Conservation (phyloP, 441 rosid species). For the Sinapis alba region DNA sequence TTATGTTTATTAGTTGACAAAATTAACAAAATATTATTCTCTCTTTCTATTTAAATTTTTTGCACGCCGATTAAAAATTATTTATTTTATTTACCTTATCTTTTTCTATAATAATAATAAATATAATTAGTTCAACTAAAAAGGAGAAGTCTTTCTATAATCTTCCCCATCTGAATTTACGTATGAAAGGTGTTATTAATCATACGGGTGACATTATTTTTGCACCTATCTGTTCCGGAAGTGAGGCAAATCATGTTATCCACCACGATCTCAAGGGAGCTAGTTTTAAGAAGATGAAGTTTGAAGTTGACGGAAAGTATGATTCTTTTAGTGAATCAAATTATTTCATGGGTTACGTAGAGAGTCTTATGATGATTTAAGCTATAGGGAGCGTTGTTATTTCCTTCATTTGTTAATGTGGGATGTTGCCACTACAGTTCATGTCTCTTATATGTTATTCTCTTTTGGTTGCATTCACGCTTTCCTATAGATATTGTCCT, state of each 20-base stretch:
- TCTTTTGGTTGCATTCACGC: neutral
- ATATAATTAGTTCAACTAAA: too few relatives aligned
- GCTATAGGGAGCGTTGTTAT: neutral
- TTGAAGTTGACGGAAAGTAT: neutral
- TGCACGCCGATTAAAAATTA: too few relatives aligned
- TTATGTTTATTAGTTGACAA: too few relatives aligned
- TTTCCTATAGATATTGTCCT: neutral
- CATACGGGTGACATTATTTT: conserved; percentile 1
- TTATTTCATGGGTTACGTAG: neutral
- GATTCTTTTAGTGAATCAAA: neutral
- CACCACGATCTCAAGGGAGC: neutral
- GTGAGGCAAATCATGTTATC: neutral
- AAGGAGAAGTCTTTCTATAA: conserved; percentile 1
- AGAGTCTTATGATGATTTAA: conserved; percentile 4
- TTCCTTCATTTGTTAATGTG: neutral
- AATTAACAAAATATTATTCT: too few relatives aligned
- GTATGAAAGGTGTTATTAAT: neutral
- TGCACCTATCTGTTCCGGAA: neutral
- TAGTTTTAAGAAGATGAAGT: neutral
- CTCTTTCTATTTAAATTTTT: too few relatives aligned
- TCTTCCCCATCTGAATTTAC: neutral
- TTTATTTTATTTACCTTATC: too few relatives aligned
- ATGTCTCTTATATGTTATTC: neutral
- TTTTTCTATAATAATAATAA: too few relatives aligned
- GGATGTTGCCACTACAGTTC: neutral